Evolutionary conservation across 1,284 basidiomycete genomes (phyloP), one percentile per base, ranked within the genome.

Genomic region (Phenoliferia sp.): DNA sequence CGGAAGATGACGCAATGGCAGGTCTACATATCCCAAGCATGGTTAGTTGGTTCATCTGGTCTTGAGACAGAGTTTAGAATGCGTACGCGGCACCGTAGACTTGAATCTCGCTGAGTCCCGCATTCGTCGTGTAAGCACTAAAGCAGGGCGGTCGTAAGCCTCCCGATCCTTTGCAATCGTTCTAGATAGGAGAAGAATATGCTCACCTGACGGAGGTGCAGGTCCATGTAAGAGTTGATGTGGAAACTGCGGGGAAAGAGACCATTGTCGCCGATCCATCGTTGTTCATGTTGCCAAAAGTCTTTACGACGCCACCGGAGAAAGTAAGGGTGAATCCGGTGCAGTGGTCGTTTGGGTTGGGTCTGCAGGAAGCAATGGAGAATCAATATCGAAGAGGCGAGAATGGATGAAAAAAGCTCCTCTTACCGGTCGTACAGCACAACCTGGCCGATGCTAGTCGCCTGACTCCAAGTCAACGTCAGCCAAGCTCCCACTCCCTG

Each of bases 351-450:
- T 69, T 34, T n/a, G 44, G 17, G 59, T 70, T 70, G 19, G n/a
- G n/a, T n/a, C n/a, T n/a, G n/a, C n/a, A n/a, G n/a, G n/a, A n/a
- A n/a, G n/a, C n/a, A n/a, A n/a, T n/a, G n/a, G n/a, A n/a, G n/a
- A n/a, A n/a, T n/a, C n/a, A n/a, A n/a, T n/a, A n/a, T n/a, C n/a
- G n/a, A n/a, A n/a, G n/a, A n/a, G n/a, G n/a, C n/a, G n/a, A n/a
- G n/a, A n/a, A n/a, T n/a, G n/a, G n/a, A n/a, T n/a, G n/a, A n/a
- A n/a, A n/a, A n/a, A n/a, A n/a, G n/a, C n/a, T n/a, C n/a, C n/a
- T n/a, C n/a, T n/a, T n/a, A n/a, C n/a, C 69, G 59, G 36, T 70
- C 69, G 67, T 67, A 69, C 3, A 70, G 44, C 4, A 67, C 61
- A 7, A 73, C 61, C 22, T 64, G 48, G 32, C 57, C 58, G 57